A percentile compares a stretch with the other conserved stretches of the same genome.
These are phyloP conservation scores for Cercophora scortea DNA, from an alignment of 495 filamentous ascomycete genomes.

Conservation along the genomic window DNA sequence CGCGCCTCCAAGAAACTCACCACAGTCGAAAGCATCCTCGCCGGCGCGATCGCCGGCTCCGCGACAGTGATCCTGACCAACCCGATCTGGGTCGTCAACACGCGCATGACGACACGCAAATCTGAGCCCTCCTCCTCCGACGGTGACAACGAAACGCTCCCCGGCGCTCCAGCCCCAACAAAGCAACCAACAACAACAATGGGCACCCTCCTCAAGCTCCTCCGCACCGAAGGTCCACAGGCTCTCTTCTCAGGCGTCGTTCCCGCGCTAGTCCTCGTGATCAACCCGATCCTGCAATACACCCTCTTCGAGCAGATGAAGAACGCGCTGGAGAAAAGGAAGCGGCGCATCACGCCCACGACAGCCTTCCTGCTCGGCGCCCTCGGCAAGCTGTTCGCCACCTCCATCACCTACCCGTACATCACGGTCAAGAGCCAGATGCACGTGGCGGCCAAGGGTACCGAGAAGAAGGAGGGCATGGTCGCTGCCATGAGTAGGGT, in stretches of 20 bases:
- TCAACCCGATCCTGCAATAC: slow-evolving; percentile 98
- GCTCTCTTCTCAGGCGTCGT: slow-evolving; percentile 89
- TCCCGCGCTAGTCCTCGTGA: slow-evolving; percentile 85
- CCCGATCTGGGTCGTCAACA: slow-evolving; percentile 98
- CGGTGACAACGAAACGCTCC: too few relatives aligned
- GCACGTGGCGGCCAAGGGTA: slow-evolving; percentile 70
- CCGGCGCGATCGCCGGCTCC: slow-evolving; percentile 88
- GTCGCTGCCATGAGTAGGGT: slow-evolving; percentile 66
- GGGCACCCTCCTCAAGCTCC: slow-evolving; percentile 65
- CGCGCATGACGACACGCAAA: slow-evolving; percentile 91
- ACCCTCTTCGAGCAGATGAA: slow-evolving; percentile 98
- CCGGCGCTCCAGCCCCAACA: slow-evolving; percentile 3
- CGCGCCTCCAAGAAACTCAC: slow-evolving; percentile 76
- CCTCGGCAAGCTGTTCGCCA: slow-evolving; percentile 88
- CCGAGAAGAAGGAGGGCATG: slow-evolving; percentile 57
- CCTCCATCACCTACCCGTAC: slow-evolving; percentile 92
- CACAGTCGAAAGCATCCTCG: slow-evolving; percentile 84
- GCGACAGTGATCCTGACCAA: slow-evolving; percentile 95
- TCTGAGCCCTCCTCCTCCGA: slow-evolving; percentile 26
- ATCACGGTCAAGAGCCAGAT: slow-evolving; percentile 96
- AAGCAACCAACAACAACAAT: slow-evolving; percentile 67
- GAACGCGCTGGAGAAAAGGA: slow-evolving; percentile 43
- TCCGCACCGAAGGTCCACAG: slow-evolving; percentile 70
- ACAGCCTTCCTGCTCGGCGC: slow-evolving; percentile 89
- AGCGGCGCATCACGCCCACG: slow-evolving; percentile 60